Evolutionary conservation across 441 rosid species (phyloP).

Genomic region (Theobroma grandiflorum): DNA sequence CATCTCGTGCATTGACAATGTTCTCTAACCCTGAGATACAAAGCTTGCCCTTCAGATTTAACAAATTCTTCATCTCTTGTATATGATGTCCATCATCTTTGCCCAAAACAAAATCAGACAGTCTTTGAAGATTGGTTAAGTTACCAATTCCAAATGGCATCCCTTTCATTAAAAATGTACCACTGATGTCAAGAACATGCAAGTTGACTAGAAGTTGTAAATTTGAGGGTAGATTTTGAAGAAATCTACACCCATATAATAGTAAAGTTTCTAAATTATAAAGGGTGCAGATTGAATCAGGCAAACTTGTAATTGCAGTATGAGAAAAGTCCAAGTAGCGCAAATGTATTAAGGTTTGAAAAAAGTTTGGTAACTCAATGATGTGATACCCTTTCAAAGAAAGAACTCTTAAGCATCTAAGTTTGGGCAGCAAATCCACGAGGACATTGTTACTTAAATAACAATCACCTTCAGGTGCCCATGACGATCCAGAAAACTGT

Average conservation of each 20-base stretch:
- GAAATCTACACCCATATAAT: background rate
- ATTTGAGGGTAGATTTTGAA: background rate
- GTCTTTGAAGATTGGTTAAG: background rate
- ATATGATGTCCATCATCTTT: background rate
- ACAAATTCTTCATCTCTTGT: constrained; percentile 18
- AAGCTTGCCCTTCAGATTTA: constrained; percentile 11
- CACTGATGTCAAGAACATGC: background rate
- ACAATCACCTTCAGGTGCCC: no score
- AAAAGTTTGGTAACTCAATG: no score
- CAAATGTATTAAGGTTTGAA: no score
- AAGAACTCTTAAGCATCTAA: no score
- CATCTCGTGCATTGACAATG: constrained; percentile 12
- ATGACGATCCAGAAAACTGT: background rate
- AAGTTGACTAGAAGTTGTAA: background rate
- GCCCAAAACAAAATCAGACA: constrained; percentile 23
- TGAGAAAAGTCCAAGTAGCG: no score
- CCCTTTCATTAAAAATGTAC: background rate
- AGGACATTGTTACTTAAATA: no score
- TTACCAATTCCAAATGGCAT: constrained; percentile 5
- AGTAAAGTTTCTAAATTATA: no score
- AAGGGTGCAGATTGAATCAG: no score
- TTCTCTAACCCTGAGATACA: constrained; percentile 17
- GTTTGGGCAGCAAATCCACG: no score
- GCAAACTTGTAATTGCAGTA: background rate
- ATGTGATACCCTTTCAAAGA: no score